Percentiles rank a stretch among this genome's conserved stretches.
Conservation (phyloP, 2,329 filamentous ascomycete species). For the Penicillium nordicum region DNA sequence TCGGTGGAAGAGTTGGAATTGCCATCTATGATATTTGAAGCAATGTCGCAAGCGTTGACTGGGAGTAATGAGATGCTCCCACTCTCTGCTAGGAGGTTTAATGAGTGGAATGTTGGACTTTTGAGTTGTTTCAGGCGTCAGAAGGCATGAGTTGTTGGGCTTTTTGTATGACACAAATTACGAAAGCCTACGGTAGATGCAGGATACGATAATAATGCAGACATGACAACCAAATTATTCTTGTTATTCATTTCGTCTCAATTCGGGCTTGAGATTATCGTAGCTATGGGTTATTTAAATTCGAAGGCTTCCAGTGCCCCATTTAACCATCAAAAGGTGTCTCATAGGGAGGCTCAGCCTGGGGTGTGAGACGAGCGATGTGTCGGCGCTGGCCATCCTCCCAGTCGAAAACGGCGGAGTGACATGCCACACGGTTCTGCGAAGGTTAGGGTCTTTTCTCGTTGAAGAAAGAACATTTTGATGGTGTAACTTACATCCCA, state of each 20-base stretch:
- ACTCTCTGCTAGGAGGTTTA: conserved; percentile 48
- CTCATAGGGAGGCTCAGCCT: conserved; percentile 74
- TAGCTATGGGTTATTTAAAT: not conserved
- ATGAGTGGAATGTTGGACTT: conserved; percentile 55
- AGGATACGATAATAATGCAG: not conserved
- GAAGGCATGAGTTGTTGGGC: not conserved
- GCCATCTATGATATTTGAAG: conserved; percentile 37
- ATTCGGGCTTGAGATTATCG: not conserved
- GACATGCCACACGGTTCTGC: conserved; percentile 69
- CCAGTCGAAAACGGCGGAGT: conserved; percentile 81
- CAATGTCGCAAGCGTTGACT: conserved; percentile 36
- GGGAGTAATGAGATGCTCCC: conserved; percentile 48
- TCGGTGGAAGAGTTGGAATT: conserved; percentile 50
- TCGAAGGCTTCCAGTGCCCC: not conserved
- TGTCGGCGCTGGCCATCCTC: conserved; percentile 73
- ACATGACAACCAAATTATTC: not conserved
- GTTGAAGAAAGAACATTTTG: not conserved
- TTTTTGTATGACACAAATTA: not conserved
- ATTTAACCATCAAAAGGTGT: conserved; percentile 52
- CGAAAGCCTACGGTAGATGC: not conserved
- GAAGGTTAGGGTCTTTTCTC: conserved; percentile 8
- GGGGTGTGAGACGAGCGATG: conserved; percentile 75
- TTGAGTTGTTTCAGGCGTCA: conserved; percentile 45
- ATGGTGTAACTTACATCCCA: conserved; percentile 61
- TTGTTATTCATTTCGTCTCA: not conserved